phyloP scores from a whole-genome alignment of 73 alveolate genomes.

The Stentor coeruleus region DNA sequence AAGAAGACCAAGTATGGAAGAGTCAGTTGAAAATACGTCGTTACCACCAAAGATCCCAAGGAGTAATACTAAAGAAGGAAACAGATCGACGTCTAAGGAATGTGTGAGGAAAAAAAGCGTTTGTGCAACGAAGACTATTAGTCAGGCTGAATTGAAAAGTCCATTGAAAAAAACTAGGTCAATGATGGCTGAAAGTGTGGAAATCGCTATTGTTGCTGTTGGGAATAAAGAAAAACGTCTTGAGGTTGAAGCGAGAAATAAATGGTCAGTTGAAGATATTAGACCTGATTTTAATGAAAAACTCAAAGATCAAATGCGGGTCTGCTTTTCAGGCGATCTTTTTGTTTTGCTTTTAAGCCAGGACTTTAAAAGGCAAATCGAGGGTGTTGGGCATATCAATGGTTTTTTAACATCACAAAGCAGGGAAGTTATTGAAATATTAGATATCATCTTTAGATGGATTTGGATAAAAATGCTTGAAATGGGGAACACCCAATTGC shows the following conservation, averaged over 20 bases:
- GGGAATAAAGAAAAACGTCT: slow-evolving; percentile 76
- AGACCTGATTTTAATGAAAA: slow-evolving; percentile 64
- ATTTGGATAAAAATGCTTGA: slow-evolving; percentile 31
- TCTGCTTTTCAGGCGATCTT: neutral
- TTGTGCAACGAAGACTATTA: neutral
- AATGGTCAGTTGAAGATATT: slow-evolving; percentile 57
- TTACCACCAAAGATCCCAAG: neutral
- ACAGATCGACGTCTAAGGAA: neutral
- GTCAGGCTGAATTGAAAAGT: neutral
- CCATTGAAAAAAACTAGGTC: neutral
- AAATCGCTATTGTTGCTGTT: neutral
- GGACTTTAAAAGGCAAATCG: slow-evolving; percentile 47
- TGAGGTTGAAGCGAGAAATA: slow-evolving; percentile 63
- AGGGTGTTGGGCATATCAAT: slow-evolving; percentile 34
- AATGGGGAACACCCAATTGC: slow-evolving; percentile 36
- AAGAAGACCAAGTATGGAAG: neutral
- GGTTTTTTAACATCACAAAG: slow-evolving; percentile 24
- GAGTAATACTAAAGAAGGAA: neutral
- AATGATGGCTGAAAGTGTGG: neutral
- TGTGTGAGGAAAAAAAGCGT: neutral
- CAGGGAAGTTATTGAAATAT: slow-evolving; percentile 29
- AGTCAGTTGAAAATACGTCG: neutral
- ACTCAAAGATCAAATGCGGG: slow-evolving; percentile 32
- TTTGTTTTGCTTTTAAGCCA: slow-evolving; percentile 34
- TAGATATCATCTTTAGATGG: slow-evolving; percentile 50